These are phyloP conservation scores for Boletellus dicymbophilus DNA, from an alignment of 1,284 basidiomycete species.

Conservation along the genomic window DNA sequence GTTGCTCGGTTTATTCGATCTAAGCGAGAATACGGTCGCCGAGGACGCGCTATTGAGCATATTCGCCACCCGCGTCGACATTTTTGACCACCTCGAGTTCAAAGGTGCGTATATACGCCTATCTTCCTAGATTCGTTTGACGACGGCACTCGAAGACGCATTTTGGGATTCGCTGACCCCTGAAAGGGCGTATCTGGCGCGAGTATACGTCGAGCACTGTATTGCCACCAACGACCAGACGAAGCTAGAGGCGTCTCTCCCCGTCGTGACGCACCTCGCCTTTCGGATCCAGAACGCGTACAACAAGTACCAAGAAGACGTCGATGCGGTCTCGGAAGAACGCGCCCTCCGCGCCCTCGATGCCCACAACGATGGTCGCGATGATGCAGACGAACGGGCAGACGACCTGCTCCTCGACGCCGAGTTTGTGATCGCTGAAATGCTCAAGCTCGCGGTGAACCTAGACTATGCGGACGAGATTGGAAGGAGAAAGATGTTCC, in stretches of 20 bases:
- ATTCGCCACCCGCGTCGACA: constrained; percentile 60
- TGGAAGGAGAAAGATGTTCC: constrained; percentile 90
- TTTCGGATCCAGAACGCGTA: constrained; percentile 84
- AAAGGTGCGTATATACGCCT: constrained; percentile 50
- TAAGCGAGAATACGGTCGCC: constrained; percentile 57
- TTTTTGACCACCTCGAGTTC: constrained; percentile 71
- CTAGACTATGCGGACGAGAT: constrained; percentile 96
- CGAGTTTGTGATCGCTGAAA: constrained; percentile 80
- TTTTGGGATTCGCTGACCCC: constrained; percentile 83
- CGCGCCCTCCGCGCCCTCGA: constrained; percentile 40
- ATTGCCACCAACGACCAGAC: constrained; percentile 63
- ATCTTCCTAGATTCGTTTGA: background rate
- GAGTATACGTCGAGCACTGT: constrained; percentile 86
- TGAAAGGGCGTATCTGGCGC: constrained; percentile 82
- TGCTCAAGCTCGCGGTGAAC: constrained; percentile 81
- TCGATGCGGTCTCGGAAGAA: constrained; percentile 49
- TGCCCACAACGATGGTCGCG: constrained; percentile 47
- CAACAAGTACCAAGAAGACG: constrained; percentile 61
- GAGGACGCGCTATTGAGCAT: constrained; percentile 69
- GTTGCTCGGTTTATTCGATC: constrained; percentile 67
- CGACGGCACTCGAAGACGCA: constrained; percentile 44
- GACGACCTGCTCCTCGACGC: constrained; percentile 39
- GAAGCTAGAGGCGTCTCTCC: constrained; percentile 76
- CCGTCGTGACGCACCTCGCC: constrained; percentile 89
- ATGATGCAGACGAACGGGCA: constrained; percentile 57